Base-by-base conservation (phyloP, 1,139 yeast genomes). In the Hansenula lynferdii region DNA sequence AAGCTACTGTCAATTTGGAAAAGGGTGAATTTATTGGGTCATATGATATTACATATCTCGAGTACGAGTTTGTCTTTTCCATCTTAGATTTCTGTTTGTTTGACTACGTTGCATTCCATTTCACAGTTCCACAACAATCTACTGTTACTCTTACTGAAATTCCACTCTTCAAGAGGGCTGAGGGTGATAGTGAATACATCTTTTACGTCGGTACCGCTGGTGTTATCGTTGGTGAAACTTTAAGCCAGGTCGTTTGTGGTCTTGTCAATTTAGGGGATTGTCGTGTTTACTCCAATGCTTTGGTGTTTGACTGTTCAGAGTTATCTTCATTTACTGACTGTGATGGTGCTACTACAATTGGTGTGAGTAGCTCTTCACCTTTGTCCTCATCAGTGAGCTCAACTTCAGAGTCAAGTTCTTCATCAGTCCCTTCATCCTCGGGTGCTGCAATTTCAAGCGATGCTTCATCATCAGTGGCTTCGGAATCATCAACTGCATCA, bases 81-180 rank as follows among this genome's bases (percentile, higher is more conserved):
- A 19, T 41, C 8, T 12, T 30, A 8, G 23, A 10, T 12, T 42
- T 31, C 40, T 47, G 50, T 37, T 8, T 9, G 14, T 10, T 31
- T 5, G 50, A 48, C 23, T 48, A 42, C 24, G 49, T 42, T 17
- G 26, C 44, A 4, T 47, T 44, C 33, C 5, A 17, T 3, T 47
- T 12, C 22, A 35, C 25, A 43, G 19, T 28, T 16, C 21, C 30
- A 5, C 21, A 20, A 10, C 2, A 18, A 4, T 3, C 12, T 6
- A 37, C 20, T 29, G 33, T 19, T 25, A n/a, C n/a, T n/a, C n/a
- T n/a, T n/a, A 31, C 15, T 21, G n/a, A n/a, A n/a, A n/a, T n/a
- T n/a, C n/a, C n/a, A n/a, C n/a, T n/a, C n/a, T n/a, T n/a, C n/a
- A n/a, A n/a, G n/a, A n/a, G n/a, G n/a, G n/a, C n/a, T n/a, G n/a